Conservation (phyloP, 768 basidiomycete species). For the Trametes sanguinea region DNA sequence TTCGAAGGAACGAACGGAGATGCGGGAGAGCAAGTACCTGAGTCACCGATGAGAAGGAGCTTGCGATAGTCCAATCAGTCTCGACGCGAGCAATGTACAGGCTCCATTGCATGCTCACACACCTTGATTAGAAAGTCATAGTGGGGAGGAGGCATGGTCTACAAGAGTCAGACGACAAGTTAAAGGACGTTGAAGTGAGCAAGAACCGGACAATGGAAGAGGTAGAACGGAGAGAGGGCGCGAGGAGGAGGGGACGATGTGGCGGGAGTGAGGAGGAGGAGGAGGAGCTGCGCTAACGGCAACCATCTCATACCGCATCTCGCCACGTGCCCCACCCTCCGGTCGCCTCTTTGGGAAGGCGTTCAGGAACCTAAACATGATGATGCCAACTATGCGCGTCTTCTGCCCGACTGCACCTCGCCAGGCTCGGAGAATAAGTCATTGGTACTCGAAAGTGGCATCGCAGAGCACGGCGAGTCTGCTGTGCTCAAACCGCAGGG, state of each 20-base stretch:
- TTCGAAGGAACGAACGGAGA: too few species aligned
- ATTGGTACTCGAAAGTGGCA: too few species aligned
- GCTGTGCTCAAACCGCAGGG: neutral
- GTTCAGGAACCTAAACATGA: slow-evolving; percentile 4
- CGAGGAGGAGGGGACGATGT: neutral
- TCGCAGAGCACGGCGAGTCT: too few species aligned
- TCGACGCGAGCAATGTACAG: slow-evolving; percentile 11
- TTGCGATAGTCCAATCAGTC: slow-evolving; percentile 37
- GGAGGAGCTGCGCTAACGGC: slow-evolving; percentile 19
- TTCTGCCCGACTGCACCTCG: too few species aligned
- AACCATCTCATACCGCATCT: slow-evolving; percentile 16
- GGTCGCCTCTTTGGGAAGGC: neutral
- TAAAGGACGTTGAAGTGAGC: neutral
- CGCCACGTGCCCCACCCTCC: slow-evolving; percentile 8
- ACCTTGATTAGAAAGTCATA: slow-evolving; percentile 98
- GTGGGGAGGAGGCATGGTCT: slow-evolving; percentile 82
- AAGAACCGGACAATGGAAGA: too few species aligned
- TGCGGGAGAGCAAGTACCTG: slow-evolving; percentile 51
- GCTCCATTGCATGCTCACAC: slow-evolving; percentile 23
- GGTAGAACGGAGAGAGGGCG: too few species aligned
- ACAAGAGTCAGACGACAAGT: neutral
- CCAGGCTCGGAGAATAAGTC: too few species aligned
- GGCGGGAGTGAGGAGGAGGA: slow-evolving; percentile 8
- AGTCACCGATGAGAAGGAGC: slow-evolving; percentile 96
- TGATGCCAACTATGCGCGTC: neutral